phyloP scores from a whole-genome alignment of 768 basidiomycete genomes.

The Postia placenta region DNA sequence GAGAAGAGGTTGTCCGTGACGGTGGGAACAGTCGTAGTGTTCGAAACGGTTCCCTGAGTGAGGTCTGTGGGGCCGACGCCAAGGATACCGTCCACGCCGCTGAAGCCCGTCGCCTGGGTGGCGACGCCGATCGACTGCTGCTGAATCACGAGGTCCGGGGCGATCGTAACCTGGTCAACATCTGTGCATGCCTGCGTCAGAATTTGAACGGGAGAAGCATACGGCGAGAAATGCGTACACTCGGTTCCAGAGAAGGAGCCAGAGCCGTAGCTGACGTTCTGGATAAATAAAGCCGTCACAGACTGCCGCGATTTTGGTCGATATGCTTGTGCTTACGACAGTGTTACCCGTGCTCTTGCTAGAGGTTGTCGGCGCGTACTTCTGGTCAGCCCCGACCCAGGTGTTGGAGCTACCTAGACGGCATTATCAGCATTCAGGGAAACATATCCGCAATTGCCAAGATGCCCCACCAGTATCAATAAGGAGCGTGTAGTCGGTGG shows the following conservation, averaged over 20 bases:
- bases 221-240: slow-evolving; percentile 28
- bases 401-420: slow-evolving; percentile 41
- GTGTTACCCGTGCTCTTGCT: slow-evolving; percentile 33
- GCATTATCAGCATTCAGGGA: background rate
- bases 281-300: background rate
- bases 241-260: slow-evolving; percentile 49
- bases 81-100: slow-evolving; percentile 46
- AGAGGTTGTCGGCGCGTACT: slow-evolving; percentile 41
- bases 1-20: slow-evolving; percentile 52
- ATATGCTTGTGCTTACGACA: slow-evolving; percentile 26
- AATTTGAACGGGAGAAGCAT: background rate
- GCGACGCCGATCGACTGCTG: slow-evolving; percentile 46
- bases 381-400: slow-evolving; percentile 48
- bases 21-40: slow-evolving; percentile 38
- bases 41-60: slow-evolving; percentile 37
- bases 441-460: background rate
- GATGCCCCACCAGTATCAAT: slow-evolving; percentile 46
- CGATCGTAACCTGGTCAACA: slow-evolving; percentile 42
- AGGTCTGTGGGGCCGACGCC: slow-evolving; percentile 50
- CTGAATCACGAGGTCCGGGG: slow-evolving; percentile 33
- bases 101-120: slow-evolving; percentile 35
- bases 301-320: slow-evolving; percentile 4
- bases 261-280: slow-evolving; percentile 51
- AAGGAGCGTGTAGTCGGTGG: slow-evolving; percentile 44
- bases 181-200: slow-evolving; percentile 22